Evolutionary conservation across 192 early-diverging fungal genomes (phyloP).

Genomic region (Piromyces sp.): DNA sequence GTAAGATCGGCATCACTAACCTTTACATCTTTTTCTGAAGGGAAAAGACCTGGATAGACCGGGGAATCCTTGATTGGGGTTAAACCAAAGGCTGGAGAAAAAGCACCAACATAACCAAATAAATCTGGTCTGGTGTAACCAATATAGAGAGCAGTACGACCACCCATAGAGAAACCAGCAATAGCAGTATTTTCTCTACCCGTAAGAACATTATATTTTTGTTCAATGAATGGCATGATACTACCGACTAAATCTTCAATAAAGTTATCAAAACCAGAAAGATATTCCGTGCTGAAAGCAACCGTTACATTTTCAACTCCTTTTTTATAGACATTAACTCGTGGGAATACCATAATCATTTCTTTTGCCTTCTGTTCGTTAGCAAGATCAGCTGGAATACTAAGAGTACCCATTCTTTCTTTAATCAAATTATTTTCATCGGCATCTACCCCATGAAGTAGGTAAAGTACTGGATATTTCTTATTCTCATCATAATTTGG

Average conservation of each 20-base stretch:
- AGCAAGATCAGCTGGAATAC: neutral
- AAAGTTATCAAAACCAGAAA: neutral
- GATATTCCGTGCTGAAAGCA: neutral
- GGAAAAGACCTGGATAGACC: neutral
- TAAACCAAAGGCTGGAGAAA: neutral
- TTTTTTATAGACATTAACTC: neutral
- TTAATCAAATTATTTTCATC: neutral
- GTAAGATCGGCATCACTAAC: neutral
- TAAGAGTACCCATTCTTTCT: neutral
- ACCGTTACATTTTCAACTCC: no score
- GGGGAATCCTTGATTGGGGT: neutral
- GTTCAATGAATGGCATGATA: neutral
- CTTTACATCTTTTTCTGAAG: neutral
- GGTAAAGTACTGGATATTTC: neutral
- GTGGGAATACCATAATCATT: neutral
- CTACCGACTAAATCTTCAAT: neutral
- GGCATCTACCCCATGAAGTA: neutral
- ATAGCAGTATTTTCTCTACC: neutral
- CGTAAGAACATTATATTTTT: neutral
- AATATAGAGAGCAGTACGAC: neutral
- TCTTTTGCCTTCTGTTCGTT: neutral
- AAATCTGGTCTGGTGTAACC: neutral
- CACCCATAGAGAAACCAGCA: neutral
- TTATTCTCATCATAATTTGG: neutral
- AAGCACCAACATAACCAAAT: neutral